phyloP scores from a whole-genome alignment of 2,329 filamentous ascomycete genomes.

The Pseudocercospora musae region DNA sequence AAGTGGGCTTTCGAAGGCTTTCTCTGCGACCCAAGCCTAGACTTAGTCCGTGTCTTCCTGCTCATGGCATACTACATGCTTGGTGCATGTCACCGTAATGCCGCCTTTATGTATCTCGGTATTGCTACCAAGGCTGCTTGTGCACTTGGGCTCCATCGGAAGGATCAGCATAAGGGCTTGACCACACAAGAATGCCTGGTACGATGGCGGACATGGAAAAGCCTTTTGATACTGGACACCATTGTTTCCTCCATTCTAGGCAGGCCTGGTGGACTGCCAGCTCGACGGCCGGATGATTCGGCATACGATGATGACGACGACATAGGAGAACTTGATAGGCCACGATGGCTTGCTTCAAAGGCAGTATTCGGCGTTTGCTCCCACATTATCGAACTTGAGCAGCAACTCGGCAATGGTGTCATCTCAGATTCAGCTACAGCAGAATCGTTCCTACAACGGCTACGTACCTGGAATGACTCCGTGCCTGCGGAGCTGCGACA shows the following conservation, averaged over 20 bases:
- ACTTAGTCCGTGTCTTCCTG: slow-evolving; percentile 52
- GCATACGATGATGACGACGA: slow-evolving; percentile 16
- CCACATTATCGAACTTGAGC: slow-evolving; percentile 23
- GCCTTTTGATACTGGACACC: slow-evolving; percentile 48
- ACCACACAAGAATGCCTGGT: slow-evolving; percentile 14
- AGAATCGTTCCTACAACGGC: slow-evolving; percentile 18
- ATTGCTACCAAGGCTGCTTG: slow-evolving; percentile 57
- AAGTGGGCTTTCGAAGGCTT: slow-evolving; percentile 49
- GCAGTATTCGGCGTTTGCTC: slow-evolving; percentile 20
- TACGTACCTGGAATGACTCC: slow-evolving; percentile 24
- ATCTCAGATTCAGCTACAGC: slow-evolving; percentile 17
- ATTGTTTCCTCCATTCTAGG: slow-evolving; percentile 50
- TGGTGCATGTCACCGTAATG: slow-evolving; percentile 56
- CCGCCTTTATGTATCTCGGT: slow-evolving; percentile 62
- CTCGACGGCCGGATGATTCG: slow-evolving; percentile 18
- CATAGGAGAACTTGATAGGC: slow-evolving; percentile 11
- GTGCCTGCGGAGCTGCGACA: slow-evolving; percentile 21
- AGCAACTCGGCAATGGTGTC: slow-evolving; percentile 20
- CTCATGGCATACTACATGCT: slow-evolving; percentile 60
- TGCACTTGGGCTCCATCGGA: slow-evolving; percentile 54
- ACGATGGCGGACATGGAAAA: slow-evolving; percentile 47
- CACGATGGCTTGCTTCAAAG: slow-evolving; percentile 16
- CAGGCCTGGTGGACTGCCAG: slow-evolving; percentile 37
- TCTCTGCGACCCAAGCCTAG: slow-evolving; percentile 53
- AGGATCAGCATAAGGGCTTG: slow-evolving; percentile 21